phyloP scores from a whole-genome alignment of 116 monocot species.

The Trichopus zeylanicus region DNA sequence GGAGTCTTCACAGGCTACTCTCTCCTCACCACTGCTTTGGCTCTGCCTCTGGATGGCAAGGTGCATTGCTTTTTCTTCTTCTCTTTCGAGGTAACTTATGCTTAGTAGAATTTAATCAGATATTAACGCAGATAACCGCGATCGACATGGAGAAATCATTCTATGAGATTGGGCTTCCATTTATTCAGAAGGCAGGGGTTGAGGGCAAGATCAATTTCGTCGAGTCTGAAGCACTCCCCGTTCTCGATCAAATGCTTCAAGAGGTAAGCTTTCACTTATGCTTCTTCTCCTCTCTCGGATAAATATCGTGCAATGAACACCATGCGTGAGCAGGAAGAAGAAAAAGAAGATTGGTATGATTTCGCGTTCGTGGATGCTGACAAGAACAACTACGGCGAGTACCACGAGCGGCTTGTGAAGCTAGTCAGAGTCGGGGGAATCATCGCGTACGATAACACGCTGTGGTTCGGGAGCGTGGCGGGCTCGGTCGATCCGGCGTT shows the following conservation, averaged over 20 bases:
- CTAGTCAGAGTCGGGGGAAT: constrained; percentile 19
- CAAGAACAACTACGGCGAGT: constrained; percentile 2
- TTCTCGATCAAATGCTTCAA: constrained; percentile 34
- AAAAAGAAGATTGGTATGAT: constrained; percentile 3
- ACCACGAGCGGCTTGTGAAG: constrained; percentile 20
- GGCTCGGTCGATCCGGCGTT: background rate
- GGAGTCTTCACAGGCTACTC: constrained; percentile 35
- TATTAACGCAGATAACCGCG: constrained; percentile 24
- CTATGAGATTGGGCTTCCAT: constrained; percentile 43
- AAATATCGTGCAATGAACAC: too few relatives aligned
- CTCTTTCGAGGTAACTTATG: background rate
- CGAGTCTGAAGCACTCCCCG: constrained; percentile 30
- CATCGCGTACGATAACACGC: constrained; percentile 27
- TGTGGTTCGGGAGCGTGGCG: constrained; percentile 17
- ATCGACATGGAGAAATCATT: constrained; percentile 19
- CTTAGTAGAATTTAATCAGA: background rate
- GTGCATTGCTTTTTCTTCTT: too few relatives aligned
- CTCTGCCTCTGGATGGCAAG: constrained; percentile 27
- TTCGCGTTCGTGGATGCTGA: constrained; percentile 14
- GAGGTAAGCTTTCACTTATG: constrained; percentile 15
- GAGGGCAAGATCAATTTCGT: constrained; percentile 58
- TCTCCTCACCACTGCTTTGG: constrained; percentile 28
- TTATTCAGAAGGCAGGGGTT: constrained; percentile 48
- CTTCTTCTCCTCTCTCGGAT: background rate
- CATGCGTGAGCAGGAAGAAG: too few relatives aligned